Percentiles rank a stretch among this genome's conserved stretches.
Conservation (phyloP, 805 yeast species). For the Sugiyamaella mastotermitis region DNA sequence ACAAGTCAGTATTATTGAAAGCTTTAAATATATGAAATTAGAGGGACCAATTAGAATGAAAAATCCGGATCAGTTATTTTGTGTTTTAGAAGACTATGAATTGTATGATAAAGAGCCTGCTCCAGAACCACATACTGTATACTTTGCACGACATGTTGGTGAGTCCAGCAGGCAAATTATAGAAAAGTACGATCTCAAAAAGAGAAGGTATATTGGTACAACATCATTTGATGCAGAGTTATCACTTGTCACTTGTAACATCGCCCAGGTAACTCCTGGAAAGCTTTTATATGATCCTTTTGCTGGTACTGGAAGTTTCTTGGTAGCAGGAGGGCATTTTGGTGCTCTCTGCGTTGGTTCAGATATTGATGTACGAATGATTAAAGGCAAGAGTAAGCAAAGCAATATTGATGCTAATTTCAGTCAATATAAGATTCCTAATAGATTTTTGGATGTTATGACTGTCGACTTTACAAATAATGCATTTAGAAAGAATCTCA, state of each 20-base stretch:
- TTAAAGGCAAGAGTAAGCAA: conserved; percentile 60
- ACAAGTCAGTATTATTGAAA: conserved; percentile 60
- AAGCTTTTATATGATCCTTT: conserved; percentile 86
- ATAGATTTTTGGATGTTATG: conserved; percentile 62
- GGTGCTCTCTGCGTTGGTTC: conserved; percentile 81
- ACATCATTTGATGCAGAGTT: conserved; percentile 95
- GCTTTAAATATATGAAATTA: conserved; percentile 63
- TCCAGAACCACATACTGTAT: conserved; percentile 45
- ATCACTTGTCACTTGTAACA: conserved; percentile 78
- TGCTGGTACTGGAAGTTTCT: conserved; percentile 93
- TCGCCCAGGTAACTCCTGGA: conserved; percentile 66
- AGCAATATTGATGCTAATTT: conserved; percentile 58
- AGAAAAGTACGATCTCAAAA: conserved; percentile 75
- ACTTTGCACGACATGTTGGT: conserved; percentile 74
- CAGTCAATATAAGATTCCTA: conserved; percentile 57
- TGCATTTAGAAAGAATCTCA: conserved; percentile 58
- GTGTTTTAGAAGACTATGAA: conserved; percentile 69
- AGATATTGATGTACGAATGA: conserved; percentile 81
- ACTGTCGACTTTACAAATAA: conserved; percentile 95
- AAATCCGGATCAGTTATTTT: conserved; percentile 62
- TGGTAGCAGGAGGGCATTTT: conserved; percentile 79
- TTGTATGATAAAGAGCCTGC: conserved; percentile 36
- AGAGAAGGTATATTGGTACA: conserved; percentile 86
- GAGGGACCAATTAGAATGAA: conserved; percentile 76
- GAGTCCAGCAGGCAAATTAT: conserved; percentile 58